Evolutionary conservation across 1,284 basidiomycete species (phyloP).

Genomic region (Sparassis latifolia): DNA sequence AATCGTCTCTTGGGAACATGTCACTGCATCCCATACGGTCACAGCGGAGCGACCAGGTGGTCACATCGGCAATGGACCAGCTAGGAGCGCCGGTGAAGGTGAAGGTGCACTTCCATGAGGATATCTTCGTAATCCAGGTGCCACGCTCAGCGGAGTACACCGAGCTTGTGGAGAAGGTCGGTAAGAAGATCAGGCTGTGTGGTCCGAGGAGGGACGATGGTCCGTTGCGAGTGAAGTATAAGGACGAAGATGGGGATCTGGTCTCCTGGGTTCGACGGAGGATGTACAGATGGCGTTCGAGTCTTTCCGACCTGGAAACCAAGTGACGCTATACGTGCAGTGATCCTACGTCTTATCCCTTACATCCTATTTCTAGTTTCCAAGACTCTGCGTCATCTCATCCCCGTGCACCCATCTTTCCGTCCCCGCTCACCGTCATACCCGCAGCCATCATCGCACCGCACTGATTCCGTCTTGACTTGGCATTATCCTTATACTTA

Average conservation of each 20-base stretch:
- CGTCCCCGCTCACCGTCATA: conserved; percentile 12
- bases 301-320: conserved; percentile 62
- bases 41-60: conserved; percentile 33
- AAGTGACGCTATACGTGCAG: conserved; percentile 71
- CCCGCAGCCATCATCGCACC: conserved; percentile 10
- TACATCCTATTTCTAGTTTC: conserved; percentile 4
- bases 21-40: conserved; percentile 46
- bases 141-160: conserved; percentile 69
- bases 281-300: conserved; percentile 90
- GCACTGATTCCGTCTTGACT: conserved; percentile 12
- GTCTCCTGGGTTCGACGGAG: conserved; percentile 81
- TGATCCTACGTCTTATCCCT: conserved; percentile 26
- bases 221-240: conserved; percentile 81
- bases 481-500: conserved; percentile 22
- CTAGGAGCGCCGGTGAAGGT: conserved; percentile 59
- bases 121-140: conserved; percentile 90
- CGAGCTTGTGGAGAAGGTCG: conserved; percentile 84
- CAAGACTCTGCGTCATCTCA: conserved; percentile 11
- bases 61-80: conserved; percentile 18
- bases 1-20: conserved; percentile 57
- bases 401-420: conserved; percentile 8
- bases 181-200: conserved; percentile 87
- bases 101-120: conserved; percentile 85
- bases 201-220: conserved; percentile 70
- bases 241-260: conserved; percentile 88